Base-by-base conservation (phyloP, 1,139 yeast genomes). In the Sugiyamaella novakii region DNA sequence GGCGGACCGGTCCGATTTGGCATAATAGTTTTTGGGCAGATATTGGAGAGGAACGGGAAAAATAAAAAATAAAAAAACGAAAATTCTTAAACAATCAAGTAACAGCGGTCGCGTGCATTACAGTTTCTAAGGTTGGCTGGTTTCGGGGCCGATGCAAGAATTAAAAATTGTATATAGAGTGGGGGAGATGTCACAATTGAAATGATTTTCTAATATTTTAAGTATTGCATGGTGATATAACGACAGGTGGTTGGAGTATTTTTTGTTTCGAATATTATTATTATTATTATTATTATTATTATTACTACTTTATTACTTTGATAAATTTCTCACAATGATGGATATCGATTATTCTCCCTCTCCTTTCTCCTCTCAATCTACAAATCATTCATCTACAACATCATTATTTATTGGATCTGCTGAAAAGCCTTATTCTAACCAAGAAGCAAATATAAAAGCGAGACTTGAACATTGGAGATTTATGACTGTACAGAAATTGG, bases 401-500 rank as follows among this genome's bases (percentile, higher is more conserved):
- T 39, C 48, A 12, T 27, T 48, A 38, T 48, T 48, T 28, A 38
- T 48, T 2, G 42, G 42, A 10, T 48, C 51, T 3, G 36, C 48
- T 15, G 45, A 45, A 35, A 40, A 40, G 28, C 52, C 52, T 7
- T 42, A 24, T 15, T 37, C 52, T 8, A 15, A 35, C 10, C 43
- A 36, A 14, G 52, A 49, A 36, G 39, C 42, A 19, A 41, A 51
- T n/a, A 47, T 53, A 40, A 53, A 53, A 29, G 35, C 47, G 15
- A 49, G 46, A n/a, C 48, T 61, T 29, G 54, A 54, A 42, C 55
- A 50, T 5, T 62, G 66, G 66, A 47, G 66, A 24, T 54, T 53
- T 18, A 40, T 47, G 30, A 54, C 53, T 35, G 61, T 59, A 11
- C 52, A 50, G 24, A 52, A 51, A 40, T 53, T 57, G 38, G 64